Conservation (phyloP, 345 rosid species). For the Iberis pinnata region DNA sequence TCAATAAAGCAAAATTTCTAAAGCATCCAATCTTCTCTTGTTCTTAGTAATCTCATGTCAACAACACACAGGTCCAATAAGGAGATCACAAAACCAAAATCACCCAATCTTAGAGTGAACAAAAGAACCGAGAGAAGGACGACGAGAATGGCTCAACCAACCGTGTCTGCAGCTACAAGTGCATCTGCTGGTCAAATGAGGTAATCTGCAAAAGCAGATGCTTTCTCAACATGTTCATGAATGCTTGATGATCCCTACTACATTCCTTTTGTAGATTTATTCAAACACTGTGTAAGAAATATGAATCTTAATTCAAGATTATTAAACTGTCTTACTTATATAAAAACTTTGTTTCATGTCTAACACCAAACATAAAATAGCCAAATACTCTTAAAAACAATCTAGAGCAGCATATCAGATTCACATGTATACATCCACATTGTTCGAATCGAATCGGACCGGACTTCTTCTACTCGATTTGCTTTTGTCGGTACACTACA, state of each 20-base stretch:
- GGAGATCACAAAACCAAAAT: constrained; percentile 64
- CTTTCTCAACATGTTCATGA: constrained; percentile 56
- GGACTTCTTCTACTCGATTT: not conserved
- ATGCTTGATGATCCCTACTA: constrained; percentile 70
- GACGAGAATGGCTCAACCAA: constrained; percentile 25
- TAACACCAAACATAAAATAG: constrained; percentile 9
- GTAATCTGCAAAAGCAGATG: constrained; percentile 18
- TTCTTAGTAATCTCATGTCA: not conserved
- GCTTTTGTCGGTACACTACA: constrained; percentile 13
- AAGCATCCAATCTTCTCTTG: not conserved
- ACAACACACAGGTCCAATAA: constrained; percentile 56
- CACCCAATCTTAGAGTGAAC: constrained; percentile 38
- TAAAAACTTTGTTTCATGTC: constrained; percentile 10
- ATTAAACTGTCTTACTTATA: not conserved
- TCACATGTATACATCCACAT: not conserved
- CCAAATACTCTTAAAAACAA: not conserved
- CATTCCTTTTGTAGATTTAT: constrained; percentile 7
- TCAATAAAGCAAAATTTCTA: not conserved
- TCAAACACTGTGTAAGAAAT: too few relatives aligned
- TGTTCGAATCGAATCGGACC: too few relatives aligned
- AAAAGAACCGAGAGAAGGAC: not conserved
- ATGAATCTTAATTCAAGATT: constrained; percentile 16
- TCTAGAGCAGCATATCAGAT: constrained; percentile 6
- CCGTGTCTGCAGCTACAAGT: constrained; percentile 4
- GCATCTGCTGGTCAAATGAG: not conserved